Base-by-base conservation (phyloP, 208 protist genomes). In the Wallacemonas sp. region DNA sequence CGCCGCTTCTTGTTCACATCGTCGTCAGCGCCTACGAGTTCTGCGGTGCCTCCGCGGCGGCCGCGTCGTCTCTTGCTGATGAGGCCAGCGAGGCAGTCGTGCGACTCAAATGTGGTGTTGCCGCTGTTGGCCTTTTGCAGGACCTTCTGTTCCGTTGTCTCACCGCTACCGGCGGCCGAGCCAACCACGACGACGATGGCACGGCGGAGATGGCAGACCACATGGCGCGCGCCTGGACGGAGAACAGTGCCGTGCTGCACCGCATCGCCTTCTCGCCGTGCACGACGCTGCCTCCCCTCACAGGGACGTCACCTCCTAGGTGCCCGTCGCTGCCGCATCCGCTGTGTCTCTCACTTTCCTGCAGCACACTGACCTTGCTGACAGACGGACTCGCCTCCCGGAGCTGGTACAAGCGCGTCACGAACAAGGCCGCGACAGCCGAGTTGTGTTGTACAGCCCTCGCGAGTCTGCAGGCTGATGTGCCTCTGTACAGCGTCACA, bases 371-470 rank as follows among this genome's bases (percentile, higher is more conserved):
- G 16, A 61, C 69, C 24, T 63, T 78, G 23, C 36, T 87, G 23
- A 61, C 65, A 21, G 70, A 70, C 26, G 72, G 82, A 16, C 38
- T 87, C 38, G 57, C 69, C 58, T 60, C 68, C 26, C 65, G 63
- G 30, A 68, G 70, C 14, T 87, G 76, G 80, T 70, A 67, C 64
- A 79, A 74, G 57, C 48, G 64, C 21, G 32, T 41, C 3, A n/a
- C 24, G 47, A 5, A 4, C 47, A 55, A 39, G 30, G 52, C 49
- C 19, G 62, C 70, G 24, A 66, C 43, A 16, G 38, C 60, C 1
- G 58, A 68, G 57, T 38, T 87, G 52, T 54, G 78, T 27, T 46
- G 39, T 26, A 49, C 27, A 33, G 43, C 76, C 27, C 58, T 87
- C 36, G 64, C 47, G 8, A 72, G 61, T 36, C 56, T 83, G 36